Evolutionary conservation across 2,329 filamentous ascomycete genomes (phyloP), one percentile per base, ranked within the genome.

Genomic region (Monosporascus ibericus): DNA sequence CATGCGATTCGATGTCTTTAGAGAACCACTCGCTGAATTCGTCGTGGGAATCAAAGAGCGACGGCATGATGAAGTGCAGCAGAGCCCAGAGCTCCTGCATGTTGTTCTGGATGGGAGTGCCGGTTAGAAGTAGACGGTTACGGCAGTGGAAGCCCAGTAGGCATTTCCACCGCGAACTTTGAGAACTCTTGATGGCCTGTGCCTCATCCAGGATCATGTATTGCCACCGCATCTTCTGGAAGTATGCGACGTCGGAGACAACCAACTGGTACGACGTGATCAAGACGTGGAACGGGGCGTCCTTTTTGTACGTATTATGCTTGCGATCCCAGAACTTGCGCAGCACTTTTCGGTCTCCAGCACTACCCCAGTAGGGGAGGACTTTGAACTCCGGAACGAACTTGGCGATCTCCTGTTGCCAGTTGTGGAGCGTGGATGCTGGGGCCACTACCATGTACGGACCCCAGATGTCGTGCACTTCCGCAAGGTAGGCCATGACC

Each of bases 131-230:
- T 47, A 99, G 81, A 60, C 94, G 85, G 72, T 97, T 99, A 55
- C 94, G 88, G 73, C 92, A 97, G 68, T 95, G 89, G 78, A 97
- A 97, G 48, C 87, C 88, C 47, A 99, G 78, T 58, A 99, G 72
- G 60, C 88, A 92, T 80, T 97, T 99, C 94, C 94, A 99, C 66
- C 94, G 84, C 17, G 92, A 96, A 75, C 91, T 96, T 64, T 89
- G 85, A 1, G 94, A 96, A 56, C 92, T 96, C 77, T 99, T 99
- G 83, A 99, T 97, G 60, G 94, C 94, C 68, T 99, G 94, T 2
- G 94, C 94, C 72, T 99, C 94, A 63, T 99, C 94, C 40, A 99
- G 82, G 70, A 99, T 96, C 94, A 99, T 99, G 76, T 99, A 97
- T 73, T 97, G 94, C 94, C 94, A 99, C 63, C 88, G 88, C 80